phyloP scores from a whole-genome alignment of 129 eudicot genomes.

The Flaveria linearis region DNA sequence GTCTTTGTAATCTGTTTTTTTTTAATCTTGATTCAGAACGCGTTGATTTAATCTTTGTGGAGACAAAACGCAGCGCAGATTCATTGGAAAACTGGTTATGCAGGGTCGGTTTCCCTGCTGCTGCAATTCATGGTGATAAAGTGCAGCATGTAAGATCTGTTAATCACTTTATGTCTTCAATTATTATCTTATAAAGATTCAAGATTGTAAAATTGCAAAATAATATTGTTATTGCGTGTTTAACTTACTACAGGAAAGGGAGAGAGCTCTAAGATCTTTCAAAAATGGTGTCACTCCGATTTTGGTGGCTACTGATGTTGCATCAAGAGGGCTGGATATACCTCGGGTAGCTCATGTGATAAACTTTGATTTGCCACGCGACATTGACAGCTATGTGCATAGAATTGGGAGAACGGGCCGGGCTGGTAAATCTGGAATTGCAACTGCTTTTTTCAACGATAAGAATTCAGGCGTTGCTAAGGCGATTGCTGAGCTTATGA shows the following conservation, averaged over 20 bases:
- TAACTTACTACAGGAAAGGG: conserved; percentile 53
- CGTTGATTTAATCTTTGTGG: conserved; percentile 66
- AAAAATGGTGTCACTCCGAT: conserved; percentile 55
- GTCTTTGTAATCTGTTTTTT: not conserved
- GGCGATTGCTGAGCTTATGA: conserved; percentile 55
- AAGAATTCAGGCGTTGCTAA: conserved; percentile 51
- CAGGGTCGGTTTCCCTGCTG: conserved; percentile 55
- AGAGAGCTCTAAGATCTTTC: conserved; percentile 52
- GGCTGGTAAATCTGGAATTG: conserved; percentile 77
- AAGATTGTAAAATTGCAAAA: not conserved
- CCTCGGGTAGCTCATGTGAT: conserved; percentile 71
- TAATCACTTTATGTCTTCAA: not conserved
- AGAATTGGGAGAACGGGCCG: conserved; percentile 81
- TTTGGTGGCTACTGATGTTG: conserved; percentile 79
- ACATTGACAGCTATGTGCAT: conserved; percentile 72
- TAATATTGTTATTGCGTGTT: not conserved
- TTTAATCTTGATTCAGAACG: conserved; percentile 37
- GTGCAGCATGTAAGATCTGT: conserved; percentile 54
- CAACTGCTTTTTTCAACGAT: conserved; percentile 62
- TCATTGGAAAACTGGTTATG: conserved; percentile 51
- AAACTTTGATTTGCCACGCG: conserved; percentile 65
- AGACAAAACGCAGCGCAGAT: conserved; percentile 75
- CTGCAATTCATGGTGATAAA: conserved; percentile 80
- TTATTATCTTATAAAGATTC: not conserved
- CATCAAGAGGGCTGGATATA: conserved; percentile 71